Percentiles rank a stretch among this genome's conserved stretches.
These are phyloP conservation scores for Entamoeba invadens DNA, from an alignment of 208 protist genomes.

Conservation along the genomic window DNA sequence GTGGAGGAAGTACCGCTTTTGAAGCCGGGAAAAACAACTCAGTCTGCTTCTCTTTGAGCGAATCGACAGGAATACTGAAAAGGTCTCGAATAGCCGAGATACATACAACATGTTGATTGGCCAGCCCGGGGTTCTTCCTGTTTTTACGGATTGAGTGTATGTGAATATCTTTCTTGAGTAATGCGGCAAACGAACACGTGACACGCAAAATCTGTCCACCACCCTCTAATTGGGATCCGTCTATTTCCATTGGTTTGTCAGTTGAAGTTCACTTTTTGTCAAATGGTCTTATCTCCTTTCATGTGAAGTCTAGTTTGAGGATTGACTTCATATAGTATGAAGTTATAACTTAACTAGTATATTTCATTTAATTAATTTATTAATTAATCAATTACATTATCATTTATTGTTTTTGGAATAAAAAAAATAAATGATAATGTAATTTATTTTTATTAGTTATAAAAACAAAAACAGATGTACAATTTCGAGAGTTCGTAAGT, in stretches of 20 bases:
- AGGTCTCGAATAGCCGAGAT: background rate
- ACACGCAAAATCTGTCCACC: background rate
- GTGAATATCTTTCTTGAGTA: background rate
- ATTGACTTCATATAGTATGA: too few species aligned
- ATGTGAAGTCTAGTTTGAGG: too few species aligned
- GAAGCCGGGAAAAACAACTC: background rate
- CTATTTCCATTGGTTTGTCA: constrained; percentile 1
- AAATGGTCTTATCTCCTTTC: too few species aligned
- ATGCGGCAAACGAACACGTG: background rate
- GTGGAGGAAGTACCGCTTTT: background rate
- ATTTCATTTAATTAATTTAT: too few species aligned
- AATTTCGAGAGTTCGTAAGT: too few species aligned
- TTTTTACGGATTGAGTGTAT: background rate
- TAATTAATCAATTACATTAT: too few species aligned
- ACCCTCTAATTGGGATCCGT: background rate
- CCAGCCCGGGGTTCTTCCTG: background rate
- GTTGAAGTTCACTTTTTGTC: too few species aligned
- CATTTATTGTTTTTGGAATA: too few species aligned
- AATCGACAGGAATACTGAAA: background rate
- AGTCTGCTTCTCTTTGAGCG: background rate
- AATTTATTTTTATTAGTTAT: too few species aligned
- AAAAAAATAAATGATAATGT: too few species aligned
- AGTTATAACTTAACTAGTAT: too few species aligned
- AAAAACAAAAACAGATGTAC: too few species aligned
- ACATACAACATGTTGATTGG: background rate